phyloP scores from a whole-genome alignment of 495 filamentous ascomycete genomes.

The Penicillium canescens region DNA sequence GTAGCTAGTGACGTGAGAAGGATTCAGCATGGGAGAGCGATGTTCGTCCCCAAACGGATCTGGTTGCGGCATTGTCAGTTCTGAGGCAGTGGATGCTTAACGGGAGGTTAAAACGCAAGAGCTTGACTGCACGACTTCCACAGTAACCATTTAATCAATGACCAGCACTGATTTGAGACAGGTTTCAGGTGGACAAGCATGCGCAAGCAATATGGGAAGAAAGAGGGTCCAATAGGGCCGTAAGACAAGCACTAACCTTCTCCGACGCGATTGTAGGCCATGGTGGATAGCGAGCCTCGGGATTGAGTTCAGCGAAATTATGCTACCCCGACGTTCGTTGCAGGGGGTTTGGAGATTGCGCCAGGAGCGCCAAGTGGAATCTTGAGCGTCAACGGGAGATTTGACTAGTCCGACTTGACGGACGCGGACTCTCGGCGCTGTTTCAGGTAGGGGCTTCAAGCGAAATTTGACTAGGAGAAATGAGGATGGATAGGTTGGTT shows the following conservation, averaged over 20 bases:
- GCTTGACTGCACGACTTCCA: neutral
- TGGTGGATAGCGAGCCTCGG: slow-evolving; percentile 26
- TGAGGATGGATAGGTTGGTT: slow-evolving; percentile 1
- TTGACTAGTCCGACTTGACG: slow-evolving; percentile 17
- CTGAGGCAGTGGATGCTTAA: neutral
- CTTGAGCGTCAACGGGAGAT: slow-evolving; percentile 16
- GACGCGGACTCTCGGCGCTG: slow-evolving; percentile 28
- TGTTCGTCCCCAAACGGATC: slow-evolving; percentile 58
- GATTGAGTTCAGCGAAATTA: slow-evolving; percentile 22
- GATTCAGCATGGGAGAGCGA: slow-evolving; percentile 53
- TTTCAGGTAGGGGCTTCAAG: slow-evolving; percentile 26
- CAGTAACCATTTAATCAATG: slow-evolving; percentile 18
- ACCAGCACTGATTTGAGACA: slow-evolving; percentile 16
- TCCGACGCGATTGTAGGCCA: slow-evolving; percentile 70
- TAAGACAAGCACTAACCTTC: slow-evolving; percentile 57
- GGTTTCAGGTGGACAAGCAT: slow-evolving; percentile 13
- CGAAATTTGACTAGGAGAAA: slow-evolving; percentile 9
- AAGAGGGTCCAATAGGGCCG: slow-evolving; percentile 10
- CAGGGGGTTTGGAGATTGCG: slow-evolving; percentile 33
- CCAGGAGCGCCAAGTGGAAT: slow-evolving; percentile 34
- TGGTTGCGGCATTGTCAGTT: slow-evolving; percentile 26
- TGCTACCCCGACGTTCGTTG: slow-evolving; percentile 24
- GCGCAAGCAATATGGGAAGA: slow-evolving; percentile 16
- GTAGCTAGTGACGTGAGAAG: slow-evolving; percentile 49
- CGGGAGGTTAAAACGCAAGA: slow-evolving; percentile 5